Evolutionary conservation across 139 green algal genomes (phyloP).

Genomic region (Nannochloris sp.): DNA sequence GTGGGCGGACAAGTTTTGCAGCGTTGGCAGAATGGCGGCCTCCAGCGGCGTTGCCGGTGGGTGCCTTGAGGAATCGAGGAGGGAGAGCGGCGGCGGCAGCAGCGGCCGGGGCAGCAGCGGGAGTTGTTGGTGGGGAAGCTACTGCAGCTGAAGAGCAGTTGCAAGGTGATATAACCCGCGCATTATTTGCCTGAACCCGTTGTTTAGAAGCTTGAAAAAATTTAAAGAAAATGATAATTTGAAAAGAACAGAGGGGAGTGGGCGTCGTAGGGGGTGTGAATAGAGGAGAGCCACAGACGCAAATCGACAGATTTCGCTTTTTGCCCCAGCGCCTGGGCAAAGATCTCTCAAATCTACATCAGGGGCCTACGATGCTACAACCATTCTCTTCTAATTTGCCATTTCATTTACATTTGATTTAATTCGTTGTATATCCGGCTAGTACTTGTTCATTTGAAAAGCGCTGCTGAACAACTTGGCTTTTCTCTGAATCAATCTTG

Average conservation of each 20-base stretch:
- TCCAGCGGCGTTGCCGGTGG: constrained; percentile 24
- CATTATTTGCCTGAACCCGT: constrained; percentile 15
- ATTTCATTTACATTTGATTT: constrained; percentile 1
- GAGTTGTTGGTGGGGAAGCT: not conserved
- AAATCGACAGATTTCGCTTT: too few species aligned
- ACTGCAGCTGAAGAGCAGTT: not conserved
- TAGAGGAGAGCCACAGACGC: too few species aligned
- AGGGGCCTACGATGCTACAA: too few species aligned
- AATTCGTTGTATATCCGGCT: too few species aligned
- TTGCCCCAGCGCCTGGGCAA: too few species aligned
- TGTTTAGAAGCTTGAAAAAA: not conserved
- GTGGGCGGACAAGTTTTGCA: constrained; percentile 19
- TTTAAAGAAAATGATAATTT: too few species aligned
- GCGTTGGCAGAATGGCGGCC: constrained; percentile 43
- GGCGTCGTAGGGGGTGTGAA: too few species aligned
- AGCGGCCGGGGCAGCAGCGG: not conserved
- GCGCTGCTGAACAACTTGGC: too few species aligned
- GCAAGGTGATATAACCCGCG: constrained; percentile 11
- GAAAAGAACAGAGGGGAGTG: too few species aligned
- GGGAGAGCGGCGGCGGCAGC: not conserved
- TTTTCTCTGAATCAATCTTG: too few species aligned
- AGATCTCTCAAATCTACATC: too few species aligned
- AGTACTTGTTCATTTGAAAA: too few species aligned
- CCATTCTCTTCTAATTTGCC: not conserved
- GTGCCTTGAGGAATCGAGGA: not conserved